phyloP scores from a whole-genome alignment of 2,329 filamentous ascomycete genomes.

The Aciculosporium take region DNA sequence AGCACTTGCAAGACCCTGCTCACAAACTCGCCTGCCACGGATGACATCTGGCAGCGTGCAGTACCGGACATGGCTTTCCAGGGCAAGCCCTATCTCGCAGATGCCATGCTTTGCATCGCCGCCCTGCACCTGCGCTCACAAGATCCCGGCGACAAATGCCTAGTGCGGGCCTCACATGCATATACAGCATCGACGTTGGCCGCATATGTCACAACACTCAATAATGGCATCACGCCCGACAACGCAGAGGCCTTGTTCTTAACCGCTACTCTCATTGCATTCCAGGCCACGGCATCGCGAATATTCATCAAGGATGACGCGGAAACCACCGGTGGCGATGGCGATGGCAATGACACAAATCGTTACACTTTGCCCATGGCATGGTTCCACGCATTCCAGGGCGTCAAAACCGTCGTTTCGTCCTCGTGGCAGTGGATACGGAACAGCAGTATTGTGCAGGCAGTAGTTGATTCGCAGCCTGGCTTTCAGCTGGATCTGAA shows the following conservation, averaged over 20 bases:
- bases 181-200: conserved; percentile 51
- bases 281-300: conserved; percentile 50
- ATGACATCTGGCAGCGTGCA: conserved; percentile 44
- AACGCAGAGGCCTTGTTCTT: conserved; percentile 51
- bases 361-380: conserved; percentile 45
- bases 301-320: conserved; percentile 45
- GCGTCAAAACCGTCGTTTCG: conserved; percentile 50
- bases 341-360: conserved; percentile 21
- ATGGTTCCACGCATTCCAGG: conserved; percentile 55
- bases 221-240: conserved; percentile 38
- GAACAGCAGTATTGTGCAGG: conserved; percentile 39
- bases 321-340: conserved; percentile 19
- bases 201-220: conserved; percentile 43
- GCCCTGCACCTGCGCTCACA: conserved; percentile 46
- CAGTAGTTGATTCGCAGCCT: conserved; percentile 50
- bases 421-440: conserved; percentile 51
- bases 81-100: conserved; percentile 43
- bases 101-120: conserved; percentile 49
- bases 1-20: conserved; percentile 46
- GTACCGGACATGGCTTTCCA: conserved; percentile 48
- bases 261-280: conserved; percentile 49
- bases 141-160: conserved; percentile 40
- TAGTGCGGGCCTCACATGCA: conserved; percentile 48
- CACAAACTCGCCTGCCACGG: conserved; percentile 34
- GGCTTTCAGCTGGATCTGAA: conserved; percentile 46